Percentiles rank a stretch among this genome's conserved stretches.
Conservation (phyloP, 2,329 filamentous ascomycete genomes). For the Aureobasidium sp. region DNA sequence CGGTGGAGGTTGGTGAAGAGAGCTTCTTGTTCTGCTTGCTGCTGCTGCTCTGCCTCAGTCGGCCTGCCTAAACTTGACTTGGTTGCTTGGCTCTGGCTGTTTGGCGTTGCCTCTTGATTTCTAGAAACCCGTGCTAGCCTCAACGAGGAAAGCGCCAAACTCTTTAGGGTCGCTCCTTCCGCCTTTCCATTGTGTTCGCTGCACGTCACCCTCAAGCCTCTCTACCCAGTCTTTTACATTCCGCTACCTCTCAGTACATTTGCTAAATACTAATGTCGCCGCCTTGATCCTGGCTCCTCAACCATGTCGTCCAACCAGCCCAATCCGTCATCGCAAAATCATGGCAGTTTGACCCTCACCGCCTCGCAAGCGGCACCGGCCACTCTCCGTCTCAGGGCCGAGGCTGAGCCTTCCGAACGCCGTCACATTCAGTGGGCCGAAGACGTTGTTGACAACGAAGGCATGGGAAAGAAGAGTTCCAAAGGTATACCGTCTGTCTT, state of each 20-base stretch:
- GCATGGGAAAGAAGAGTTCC: slow-evolving; percentile 84
- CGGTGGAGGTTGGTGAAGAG: neutral
- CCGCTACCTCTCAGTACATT: neutral
- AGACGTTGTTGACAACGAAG: slow-evolving; percentile 91
- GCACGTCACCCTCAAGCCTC: slow-evolving; percentile 6
- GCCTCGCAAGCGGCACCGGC: slow-evolving; percentile 24
- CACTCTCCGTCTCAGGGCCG: slow-evolving; percentile 36
- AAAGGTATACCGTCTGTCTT: slow-evolving; percentile 59
- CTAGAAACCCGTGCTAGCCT: slow-evolving; percentile 2
- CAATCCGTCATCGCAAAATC: slow-evolving; percentile 16
- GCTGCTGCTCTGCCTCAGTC: neutral
- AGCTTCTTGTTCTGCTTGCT: neutral
- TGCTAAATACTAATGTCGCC: neutral
- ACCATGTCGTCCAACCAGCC: slow-evolving; percentile 15
- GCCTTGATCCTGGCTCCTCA: neutral
- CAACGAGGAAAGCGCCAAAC: neutral
- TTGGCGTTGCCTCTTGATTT: neutral
- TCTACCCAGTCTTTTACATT: neutral
- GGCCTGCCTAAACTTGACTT: slow-evolving; percentile 4
- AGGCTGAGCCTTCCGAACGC: slow-evolving; percentile 32
- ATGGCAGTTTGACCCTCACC: slow-evolving; percentile 29
- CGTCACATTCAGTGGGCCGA: slow-evolving; percentile 85
- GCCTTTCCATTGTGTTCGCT: slow-evolving; percentile 13
- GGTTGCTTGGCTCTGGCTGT: neutral
- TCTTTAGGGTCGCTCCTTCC: neutral